Percentiles rank a stretch among this genome's conserved stretches.
These are phyloP conservation scores for Apiospora hydei DNA, from an alignment of 2,329 filamentous ascomycete genomes.

Conservation along the genomic window DNA sequence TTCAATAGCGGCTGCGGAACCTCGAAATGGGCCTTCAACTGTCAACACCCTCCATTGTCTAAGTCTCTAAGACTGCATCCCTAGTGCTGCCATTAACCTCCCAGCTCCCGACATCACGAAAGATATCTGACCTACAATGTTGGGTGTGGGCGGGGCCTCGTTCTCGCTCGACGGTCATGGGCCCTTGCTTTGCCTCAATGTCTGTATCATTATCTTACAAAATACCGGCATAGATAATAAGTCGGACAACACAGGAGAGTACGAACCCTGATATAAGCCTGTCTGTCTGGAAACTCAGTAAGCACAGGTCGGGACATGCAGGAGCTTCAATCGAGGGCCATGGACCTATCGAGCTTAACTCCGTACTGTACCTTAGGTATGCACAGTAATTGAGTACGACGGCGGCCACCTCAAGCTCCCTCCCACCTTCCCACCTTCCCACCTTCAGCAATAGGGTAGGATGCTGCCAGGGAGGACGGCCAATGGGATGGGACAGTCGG, in stretches of 20 bases:
- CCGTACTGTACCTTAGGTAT: background rate
- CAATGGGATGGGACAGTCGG: slow-evolving; percentile 11
- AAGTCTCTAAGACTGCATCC: background rate
- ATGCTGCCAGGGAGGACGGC: background rate
- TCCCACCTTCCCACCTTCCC: background rate
- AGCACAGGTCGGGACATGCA: background rate
- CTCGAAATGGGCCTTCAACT: background rate
- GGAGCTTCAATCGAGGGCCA: background rate
- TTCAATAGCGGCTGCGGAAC: background rate
- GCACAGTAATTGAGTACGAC: background rate
- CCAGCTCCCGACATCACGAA: background rate
- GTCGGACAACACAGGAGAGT: background rate
- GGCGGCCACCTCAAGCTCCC: slow-evolving; percentile 5
- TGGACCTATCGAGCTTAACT: slow-evolving; percentile 9
- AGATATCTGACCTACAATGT: no score
- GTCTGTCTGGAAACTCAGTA: no score
- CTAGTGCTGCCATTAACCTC: background rate
- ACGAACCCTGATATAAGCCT: background rate
- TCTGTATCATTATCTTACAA: background rate
- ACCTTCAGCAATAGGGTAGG: background rate
- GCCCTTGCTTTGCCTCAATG: background rate
- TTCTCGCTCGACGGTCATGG: background rate
- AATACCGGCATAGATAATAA: background rate
- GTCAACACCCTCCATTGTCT: background rate
- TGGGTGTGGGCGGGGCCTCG: background rate